These are phyloP conservation scores for Gamsiella multidivaricata DNA, from an alignment of 192 early-diverging fungal genomes.

Conservation along the genomic window DNA sequence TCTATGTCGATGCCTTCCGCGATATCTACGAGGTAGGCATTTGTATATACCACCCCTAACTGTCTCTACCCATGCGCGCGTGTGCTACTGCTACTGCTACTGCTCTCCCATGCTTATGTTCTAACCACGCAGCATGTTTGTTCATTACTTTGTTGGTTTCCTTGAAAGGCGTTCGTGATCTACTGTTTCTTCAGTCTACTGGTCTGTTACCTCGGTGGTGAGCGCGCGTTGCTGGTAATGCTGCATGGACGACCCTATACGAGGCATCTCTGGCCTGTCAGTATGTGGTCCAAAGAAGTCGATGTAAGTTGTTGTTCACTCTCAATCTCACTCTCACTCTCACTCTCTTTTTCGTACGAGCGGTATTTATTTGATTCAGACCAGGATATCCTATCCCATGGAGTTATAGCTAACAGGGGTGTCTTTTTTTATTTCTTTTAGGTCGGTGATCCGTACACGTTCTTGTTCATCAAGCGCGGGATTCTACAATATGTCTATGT, in stretches of 20 bases:
- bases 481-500: slow-evolving; percentile 95
- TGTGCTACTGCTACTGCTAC: no score
- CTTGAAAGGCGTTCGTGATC: no score
- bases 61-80: no score
- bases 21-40: slow-evolving; percentile 67
- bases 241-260: slow-evolving; percentile 82
- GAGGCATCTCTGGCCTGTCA: slow-evolving; percentile 85
- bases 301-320: slow-evolving; percentile 66
- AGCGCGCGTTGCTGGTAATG: slow-evolving; percentile 83
- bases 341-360: no score
- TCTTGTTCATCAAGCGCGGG: slow-evolving; percentile 87
- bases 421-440: slow-evolving; percentile 16
- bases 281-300: slow-evolving; percentile 75
- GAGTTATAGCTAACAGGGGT: background rate
- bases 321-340: no score
- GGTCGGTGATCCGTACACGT: slow-evolving; percentile 87
- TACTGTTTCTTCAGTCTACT: slow-evolving; percentile 93
- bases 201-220: slow-evolving; percentile 90
- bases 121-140: no score
- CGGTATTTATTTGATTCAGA: no score
- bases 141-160: no score
- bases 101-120: no score
- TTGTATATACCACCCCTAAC: no score
- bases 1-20: slow-evolving; percentile 90
- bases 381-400: no score